A percentile compares a stretch with the other conserved stretches of the same genome.
phyloP scores from a whole-genome alignment of 2,329 filamentous ascomycete genomes.

The Colletotrichum sp. region DNA sequence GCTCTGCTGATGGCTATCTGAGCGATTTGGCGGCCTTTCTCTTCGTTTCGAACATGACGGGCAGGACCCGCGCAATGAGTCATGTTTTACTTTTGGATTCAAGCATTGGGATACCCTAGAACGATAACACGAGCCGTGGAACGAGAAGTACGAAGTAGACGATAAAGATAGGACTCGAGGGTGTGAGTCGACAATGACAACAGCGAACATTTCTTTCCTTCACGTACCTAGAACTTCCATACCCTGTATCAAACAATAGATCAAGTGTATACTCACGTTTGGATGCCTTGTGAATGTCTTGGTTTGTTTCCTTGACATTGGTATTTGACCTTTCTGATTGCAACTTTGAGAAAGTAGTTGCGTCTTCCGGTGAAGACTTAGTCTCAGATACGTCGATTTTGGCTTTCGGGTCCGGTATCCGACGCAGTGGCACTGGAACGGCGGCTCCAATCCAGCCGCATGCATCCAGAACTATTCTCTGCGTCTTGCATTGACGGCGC shows the following conservation, averaged over 20 bases:
- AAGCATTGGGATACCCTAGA: slow-evolving; percentile 21
- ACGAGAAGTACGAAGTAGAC: slow-evolving; percentile 27
- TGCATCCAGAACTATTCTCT: neutral
- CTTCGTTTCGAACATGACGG: slow-evolving; percentile 3
- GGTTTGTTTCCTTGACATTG: neutral
- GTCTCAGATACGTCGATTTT: neutral
- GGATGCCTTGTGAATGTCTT: accelerated
- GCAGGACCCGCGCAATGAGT: slow-evolving; percentile 14
- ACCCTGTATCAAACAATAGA: neutral
- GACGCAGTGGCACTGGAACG: neutral
- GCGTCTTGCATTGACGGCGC: neutral
- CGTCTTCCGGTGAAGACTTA: neutral
- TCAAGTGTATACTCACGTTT: neutral
- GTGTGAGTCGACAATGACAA: neutral
- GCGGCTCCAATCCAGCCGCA: neutral
- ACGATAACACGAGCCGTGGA: slow-evolving; percentile 9
- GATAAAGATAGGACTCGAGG: neutral
- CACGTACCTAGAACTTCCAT: slow-evolving; percentile 11
- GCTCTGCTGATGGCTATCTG: neutral
- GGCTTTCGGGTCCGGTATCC: neutral
- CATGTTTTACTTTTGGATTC: slow-evolving; percentile 10
- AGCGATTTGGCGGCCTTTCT: neutral
- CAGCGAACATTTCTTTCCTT: neutral
- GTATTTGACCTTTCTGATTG: accelerated
- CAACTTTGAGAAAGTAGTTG: neutral